These are phyloP conservation scores for Nemania sp. DNA, from an alignment of 2,329 filamentous ascomycete species.

Conservation along the genomic window DNA sequence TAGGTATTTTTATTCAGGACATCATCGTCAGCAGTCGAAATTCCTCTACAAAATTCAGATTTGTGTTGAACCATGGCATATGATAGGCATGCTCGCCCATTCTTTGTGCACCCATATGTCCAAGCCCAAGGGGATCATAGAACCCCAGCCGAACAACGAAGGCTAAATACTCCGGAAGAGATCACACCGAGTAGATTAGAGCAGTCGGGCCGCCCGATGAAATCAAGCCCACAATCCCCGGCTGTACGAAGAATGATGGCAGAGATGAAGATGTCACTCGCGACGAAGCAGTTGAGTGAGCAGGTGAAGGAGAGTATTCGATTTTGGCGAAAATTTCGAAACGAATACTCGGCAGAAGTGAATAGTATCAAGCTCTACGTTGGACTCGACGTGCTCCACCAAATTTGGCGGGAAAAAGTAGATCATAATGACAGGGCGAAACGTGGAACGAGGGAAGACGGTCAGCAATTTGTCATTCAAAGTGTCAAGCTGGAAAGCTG, in stretches of 20 bases:
- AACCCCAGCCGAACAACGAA: background rate
- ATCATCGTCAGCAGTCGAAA: background rate
- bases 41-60: background rate
- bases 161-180: background rate
- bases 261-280: slow-evolving; percentile 33
- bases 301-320: slow-evolving; percentile 33
- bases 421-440: slow-evolving; percentile 25
- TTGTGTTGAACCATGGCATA: background rate
- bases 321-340: slow-evolving; percentile 31
- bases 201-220: background rate
- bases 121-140: background rate
- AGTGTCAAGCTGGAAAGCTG: slow-evolving; percentile 33
- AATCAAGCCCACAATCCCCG: background rate
- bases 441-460: slow-evolving; percentile 20
- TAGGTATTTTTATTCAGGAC: background rate
- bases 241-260: slow-evolving; percentile 19
- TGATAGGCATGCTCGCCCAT: slow-evolving; percentile 10
- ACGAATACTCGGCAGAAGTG: slow-evolving; percentile 33
- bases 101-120: slow-evolving; percentile 27
- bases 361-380: slow-evolving; percentile 31
- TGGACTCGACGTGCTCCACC: slow-evolving; percentile 27
- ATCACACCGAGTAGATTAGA: background rate
- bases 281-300: slow-evolving; percentile 32
- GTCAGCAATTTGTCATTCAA: slow-evolving; percentile 31
- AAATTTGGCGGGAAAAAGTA: slow-evolving; percentile 37